These are phyloP conservation scores for Waltergamsia citrina DNA, from an alignment of 2,329 filamentous ascomycete species.

Conservation along the genomic window DNA sequence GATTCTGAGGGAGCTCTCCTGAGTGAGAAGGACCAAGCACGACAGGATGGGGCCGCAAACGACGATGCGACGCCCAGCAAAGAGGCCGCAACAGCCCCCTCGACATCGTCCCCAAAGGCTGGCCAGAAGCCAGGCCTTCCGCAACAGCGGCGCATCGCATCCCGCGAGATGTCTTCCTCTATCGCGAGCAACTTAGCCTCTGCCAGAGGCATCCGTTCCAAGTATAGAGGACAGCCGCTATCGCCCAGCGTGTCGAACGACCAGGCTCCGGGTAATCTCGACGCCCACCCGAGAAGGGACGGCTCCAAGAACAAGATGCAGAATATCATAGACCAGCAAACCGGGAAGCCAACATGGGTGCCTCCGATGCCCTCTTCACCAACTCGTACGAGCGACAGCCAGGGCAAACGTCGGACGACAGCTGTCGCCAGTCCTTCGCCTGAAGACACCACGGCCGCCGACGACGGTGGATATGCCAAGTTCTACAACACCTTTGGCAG, in stretches of 20 bases:
- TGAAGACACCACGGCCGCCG: conserved; percentile 14
- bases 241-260: conserved; percentile 67
- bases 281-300: conserved; percentile 42
- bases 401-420: conserved; percentile 5
- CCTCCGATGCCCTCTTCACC: conserved; percentile 24
- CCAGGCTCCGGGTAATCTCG: conserved; percentile 61
- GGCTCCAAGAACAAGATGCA: conserved; percentile 44
- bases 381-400: conserved; percentile 14
- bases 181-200: conserved; percentile 85
- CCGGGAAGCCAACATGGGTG: conserved; percentile 43
- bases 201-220: conserved; percentile 66
- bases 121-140: conserved; percentile 18
- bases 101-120: conserved; percentile 12
- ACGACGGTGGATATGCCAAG: conserved; percentile 73
- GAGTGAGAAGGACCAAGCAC: not conserved
- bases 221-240: conserved; percentile 55
- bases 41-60: not conserved
- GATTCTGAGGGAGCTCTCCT: not conserved
- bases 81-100: not conserved
- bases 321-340: conserved; percentile 42
- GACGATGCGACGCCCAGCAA: not conserved
- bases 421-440: not conserved
- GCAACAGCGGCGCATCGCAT: conserved; percentile 40
- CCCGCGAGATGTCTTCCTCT: conserved; percentile 66
- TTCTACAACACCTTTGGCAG: conserved; percentile 92